These are phyloP conservation scores for Backusella westeae DNA, from an alignment of 192 early-diverging fungal genomes.

Conservation along the genomic window DNA sequence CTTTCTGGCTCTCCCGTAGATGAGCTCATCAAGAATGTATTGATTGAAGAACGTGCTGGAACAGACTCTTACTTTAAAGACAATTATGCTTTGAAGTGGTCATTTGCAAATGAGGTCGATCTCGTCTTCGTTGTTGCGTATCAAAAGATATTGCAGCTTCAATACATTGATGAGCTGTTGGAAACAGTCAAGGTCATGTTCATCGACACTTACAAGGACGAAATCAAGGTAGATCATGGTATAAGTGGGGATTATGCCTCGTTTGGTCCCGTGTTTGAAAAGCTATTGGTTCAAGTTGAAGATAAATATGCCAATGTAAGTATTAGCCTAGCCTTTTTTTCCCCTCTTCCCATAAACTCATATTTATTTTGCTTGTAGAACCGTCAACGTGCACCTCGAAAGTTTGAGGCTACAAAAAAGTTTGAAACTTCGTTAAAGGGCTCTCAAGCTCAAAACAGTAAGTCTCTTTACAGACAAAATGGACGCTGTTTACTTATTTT, in stretches of 20 bases:
- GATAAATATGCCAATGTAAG: constrained; percentile 52
- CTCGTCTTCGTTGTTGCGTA: constrained; percentile 85
- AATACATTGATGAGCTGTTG: constrained; percentile 83
- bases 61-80: constrained; percentile 64
- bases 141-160: constrained; percentile 82
- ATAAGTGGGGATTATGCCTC: constrained; percentile 28
- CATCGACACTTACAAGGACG: constrained; percentile 49
- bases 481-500: background rate
- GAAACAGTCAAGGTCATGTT: constrained; percentile 68
- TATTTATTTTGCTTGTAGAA: constrained; percentile 20
- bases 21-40: constrained; percentile 70
- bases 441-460: constrained; percentile 45
- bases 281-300: constrained; percentile 64
- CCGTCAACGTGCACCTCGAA: constrained; percentile 59
- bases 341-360: background rate
- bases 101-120: constrained; percentile 77
- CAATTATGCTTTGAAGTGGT: constrained; percentile 73
- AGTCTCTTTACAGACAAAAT: constrained; percentile 11
- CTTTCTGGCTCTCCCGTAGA: constrained; percentile 63
- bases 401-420: constrained; percentile 79
- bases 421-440: constrained; percentile 64
- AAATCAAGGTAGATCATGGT: constrained; percentile 35
- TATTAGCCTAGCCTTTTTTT: constrained; percentile 27
- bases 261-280: constrained; percentile 74
- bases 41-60: constrained; percentile 71